Evolutionary conservation across 495 filamentous ascomycete species (phyloP), one percentile per base, ranked within the genome.

Genomic region (Trichocladium uniseriatum): DNA sequence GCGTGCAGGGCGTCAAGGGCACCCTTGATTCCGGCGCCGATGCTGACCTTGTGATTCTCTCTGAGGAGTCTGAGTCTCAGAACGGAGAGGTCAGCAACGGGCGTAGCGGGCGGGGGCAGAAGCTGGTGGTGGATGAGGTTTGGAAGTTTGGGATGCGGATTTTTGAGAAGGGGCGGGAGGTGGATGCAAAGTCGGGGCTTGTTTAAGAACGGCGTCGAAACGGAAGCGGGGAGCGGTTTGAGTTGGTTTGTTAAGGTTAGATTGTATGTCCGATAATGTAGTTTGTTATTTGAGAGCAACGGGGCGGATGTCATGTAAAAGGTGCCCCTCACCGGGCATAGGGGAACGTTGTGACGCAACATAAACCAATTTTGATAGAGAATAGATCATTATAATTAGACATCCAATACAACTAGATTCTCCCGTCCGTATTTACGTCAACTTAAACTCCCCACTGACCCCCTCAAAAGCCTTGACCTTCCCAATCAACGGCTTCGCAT

Each of bases 41-140:
- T 73, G 87, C 87, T 1, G 87, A 94, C 67, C 59, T 94, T 47
- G 78, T 90, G 20, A 74, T 91, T 1, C 61, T 91, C 45, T 77
- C 75, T 9, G 79, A 84, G 57, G 67, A 22, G 0, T 7, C 6
- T n/a, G 32, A 48, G 6, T n/a, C n/a, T n/a, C n/a, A n/a, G n/a
- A n/a, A n/a, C n/a, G n/a, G n/a, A n/a, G n/a, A n/a, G n/a, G n/a
- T n/a, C n/a, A n/a, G n/a, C 45, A 27, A n/a, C 28, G 38, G 18
- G 51, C 47, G 10, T 8, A 21, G 47, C 24, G 18, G 18, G 15
- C 16, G 13, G 32, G 18, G 28, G 13, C 15, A 9, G 15, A 14
- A 34, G 34, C 15, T 60, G 22, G 52, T 48, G 6, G 49, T 60
- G n/a, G 55, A 56, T 5, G 52, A 58, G 41, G 60, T 62, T n/a